Percentiles rank a stretch among this genome's conserved stretches.
Evolutionary conservation across 805 yeast species (phyloP).

Genomic region (Wickerhamiella parazyma): DNA sequence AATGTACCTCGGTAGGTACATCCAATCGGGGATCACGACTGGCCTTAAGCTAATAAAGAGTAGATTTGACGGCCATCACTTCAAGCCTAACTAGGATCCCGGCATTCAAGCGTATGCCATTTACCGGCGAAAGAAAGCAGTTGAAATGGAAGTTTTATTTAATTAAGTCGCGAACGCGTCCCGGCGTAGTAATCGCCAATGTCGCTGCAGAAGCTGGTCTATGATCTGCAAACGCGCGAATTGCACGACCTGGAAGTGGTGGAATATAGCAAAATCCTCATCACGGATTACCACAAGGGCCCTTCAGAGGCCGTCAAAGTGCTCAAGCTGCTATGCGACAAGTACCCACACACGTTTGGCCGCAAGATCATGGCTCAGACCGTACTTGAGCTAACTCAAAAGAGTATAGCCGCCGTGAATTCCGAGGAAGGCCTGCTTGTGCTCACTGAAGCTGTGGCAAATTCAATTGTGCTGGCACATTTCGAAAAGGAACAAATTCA

Average conservation of each 20-base stretch:
- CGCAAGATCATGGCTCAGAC: slow-evolving; percentile 1
- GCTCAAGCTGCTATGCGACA: neutral
- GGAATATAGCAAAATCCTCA: neutral
- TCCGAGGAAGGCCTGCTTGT: neutral
- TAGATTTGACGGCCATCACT: too few relatives aligned
- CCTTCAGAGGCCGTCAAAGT: neutral
- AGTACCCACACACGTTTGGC: slow-evolving; percentile 1
- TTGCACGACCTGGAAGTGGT: slow-evolving; percentile 1
- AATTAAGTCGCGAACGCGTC: too few relatives aligned
- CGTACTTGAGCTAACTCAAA: neutral
- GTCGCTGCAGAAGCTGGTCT: slow-evolving; percentile 5
- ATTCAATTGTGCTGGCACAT: neutral
- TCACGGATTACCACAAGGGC: neutral
- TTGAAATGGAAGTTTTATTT: too few relatives aligned
- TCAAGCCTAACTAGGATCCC: too few relatives aligned
- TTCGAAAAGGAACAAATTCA: neutral
- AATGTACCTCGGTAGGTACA: too few relatives aligned
- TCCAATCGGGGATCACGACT: too few relatives aligned
- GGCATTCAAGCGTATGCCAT: too few relatives aligned
- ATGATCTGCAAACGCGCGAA: slow-evolving; percentile 1
- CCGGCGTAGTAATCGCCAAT: neutral
- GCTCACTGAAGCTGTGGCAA: neutral
- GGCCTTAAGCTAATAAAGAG: too few relatives aligned
- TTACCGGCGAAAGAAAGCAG: too few relatives aligned
- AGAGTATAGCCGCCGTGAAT: neutral